phyloP scores from a whole-genome alignment of 2,329 filamentous ascomycete species.

The Mollisia scopiformis region DNA sequence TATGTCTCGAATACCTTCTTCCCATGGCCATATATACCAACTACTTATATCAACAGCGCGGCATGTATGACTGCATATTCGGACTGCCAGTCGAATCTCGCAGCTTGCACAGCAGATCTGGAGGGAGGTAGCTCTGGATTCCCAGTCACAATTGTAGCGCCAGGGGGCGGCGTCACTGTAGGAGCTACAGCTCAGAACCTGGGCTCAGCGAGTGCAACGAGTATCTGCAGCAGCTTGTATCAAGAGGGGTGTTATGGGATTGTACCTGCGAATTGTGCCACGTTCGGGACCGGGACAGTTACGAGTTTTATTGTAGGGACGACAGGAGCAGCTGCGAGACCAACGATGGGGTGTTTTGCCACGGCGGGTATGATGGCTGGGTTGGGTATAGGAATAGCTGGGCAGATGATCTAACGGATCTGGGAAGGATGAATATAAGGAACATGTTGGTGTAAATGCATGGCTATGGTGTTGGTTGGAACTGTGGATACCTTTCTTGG shows the following conservation, averaged over 20 bases:
- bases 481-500: not conserved
- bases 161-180: conserved; percentile 56
- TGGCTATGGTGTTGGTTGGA: conserved; percentile 13
- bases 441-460: not conserved
- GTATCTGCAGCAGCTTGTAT: conserved; percentile 59
- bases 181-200: conserved; percentile 43
- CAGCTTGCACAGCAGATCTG: conserved; percentile 54
- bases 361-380: conserved; percentile 28
- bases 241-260: conserved; percentile 50
- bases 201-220: conserved; percentile 50
- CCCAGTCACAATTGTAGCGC: conserved; percentile 59
- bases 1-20: conserved; percentile 62
- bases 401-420: conserved; percentile 25
- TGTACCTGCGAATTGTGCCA: conserved; percentile 30
- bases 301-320: conserved; percentile 20
- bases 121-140: conserved; percentile 45
- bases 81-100: conserved; percentile 57
- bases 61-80: conserved; percentile 55
- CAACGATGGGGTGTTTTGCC: conserved; percentile 29
- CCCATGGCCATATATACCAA: conserved; percentile 59
- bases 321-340: conserved; percentile 26
- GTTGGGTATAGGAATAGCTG: conserved; percentile 29
- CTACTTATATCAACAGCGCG: conserved; percentile 52
- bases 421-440: not conserved
- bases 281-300: conserved; percentile 27